Conservation (phyloP, 257 asterid genomes). For the Nicotiana noctiflora region DNA sequence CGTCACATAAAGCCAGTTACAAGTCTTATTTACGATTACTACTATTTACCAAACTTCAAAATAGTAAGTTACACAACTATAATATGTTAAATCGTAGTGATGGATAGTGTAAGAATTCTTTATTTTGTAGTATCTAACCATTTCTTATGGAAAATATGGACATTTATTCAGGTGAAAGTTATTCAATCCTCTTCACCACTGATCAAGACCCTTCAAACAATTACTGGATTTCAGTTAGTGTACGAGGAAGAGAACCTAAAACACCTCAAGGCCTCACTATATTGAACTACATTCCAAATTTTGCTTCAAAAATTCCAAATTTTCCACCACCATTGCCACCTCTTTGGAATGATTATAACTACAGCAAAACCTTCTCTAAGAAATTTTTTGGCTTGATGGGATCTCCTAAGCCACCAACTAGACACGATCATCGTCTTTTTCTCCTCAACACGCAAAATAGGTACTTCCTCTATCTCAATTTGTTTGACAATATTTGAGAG, state of each 20-base stretch:
- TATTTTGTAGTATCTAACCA: too few relatives aligned
- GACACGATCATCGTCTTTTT: conserved; percentile 28
- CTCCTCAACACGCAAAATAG: conserved; percentile 62
- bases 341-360: conserved; percentile 52
- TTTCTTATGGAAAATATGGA: conserved; percentile 37
- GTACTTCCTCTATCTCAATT: background rate
- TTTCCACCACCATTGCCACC: conserved; percentile 53
- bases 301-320: conserved; percentile 32
- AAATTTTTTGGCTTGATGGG: conserved; percentile 33
- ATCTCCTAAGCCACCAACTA: conserved; percentile 42
- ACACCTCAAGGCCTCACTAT: conserved; percentile 69
- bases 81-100: too few relatives aligned
- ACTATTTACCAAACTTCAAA: too few relatives aligned
- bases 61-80: too few relatives aligned
- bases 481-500: background rate
- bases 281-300: conserved; percentile 46
- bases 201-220: conserved; percentile 48
- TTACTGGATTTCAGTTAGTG: conserved; percentile 55
- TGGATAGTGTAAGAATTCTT: too few relatives aligned
- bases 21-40: too few relatives aligned
- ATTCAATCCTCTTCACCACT: conserved; percentile 56
- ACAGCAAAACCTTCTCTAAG: conserved; percentile 46
- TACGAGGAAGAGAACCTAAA: conserved; percentile 63
- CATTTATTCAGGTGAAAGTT: conserved; percentile 81
- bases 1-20: too few relatives aligned